A percentile compares a stretch with the other conserved stretches of the same genome.
These are phyloP conservation scores for Fusarium concolor DNA, from an alignment of 2,329 filamentous ascomycete genomes.

Conservation along the genomic window DNA sequence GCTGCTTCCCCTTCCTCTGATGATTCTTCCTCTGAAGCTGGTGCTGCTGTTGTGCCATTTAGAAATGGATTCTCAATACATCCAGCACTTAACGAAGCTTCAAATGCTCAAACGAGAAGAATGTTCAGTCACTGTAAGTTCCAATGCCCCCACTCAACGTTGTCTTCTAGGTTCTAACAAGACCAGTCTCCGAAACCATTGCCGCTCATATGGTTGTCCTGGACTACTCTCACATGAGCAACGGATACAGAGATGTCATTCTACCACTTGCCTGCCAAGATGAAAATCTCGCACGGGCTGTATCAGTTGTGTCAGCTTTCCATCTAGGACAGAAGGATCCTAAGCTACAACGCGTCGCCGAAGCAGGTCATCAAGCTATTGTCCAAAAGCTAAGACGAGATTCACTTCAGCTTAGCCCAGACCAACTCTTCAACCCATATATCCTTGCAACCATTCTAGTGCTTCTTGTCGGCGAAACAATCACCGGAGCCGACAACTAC, in stretches of 20 bases:
- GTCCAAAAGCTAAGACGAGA: conserved; percentile 51
- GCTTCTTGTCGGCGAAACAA: conserved; percentile 55
- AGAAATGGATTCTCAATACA: conserved; percentile 17
- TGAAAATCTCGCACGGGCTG: conserved; percentile 50
- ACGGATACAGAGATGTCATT: conserved; percentile 55
- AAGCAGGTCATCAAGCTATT: conserved; percentile 51
- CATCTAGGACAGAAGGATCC: conserved; percentile 51
- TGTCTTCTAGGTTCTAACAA: background rate
- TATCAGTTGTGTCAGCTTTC: conserved; percentile 55
- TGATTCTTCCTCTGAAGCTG: conserved; percentile 2
- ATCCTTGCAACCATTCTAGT: conserved; percentile 54
- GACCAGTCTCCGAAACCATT: conserved; percentile 50
- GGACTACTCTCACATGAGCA: conserved; percentile 45
- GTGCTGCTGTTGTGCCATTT: conserved; percentile 5
- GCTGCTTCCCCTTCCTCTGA: conserved; percentile 7
- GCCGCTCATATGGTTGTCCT: conserved; percentile 56
- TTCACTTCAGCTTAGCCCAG: conserved; percentile 44
- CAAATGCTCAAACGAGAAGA: conserved; percentile 48
- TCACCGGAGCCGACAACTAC: conserved; percentile 55
- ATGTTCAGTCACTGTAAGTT: conserved; percentile 52
- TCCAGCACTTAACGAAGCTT: conserved; percentile 42
- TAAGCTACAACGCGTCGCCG: conserved; percentile 48
- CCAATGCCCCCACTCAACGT: accelerated
- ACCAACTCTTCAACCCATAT: conserved; percentile 52
- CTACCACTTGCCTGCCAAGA: conserved; percentile 55